Conservation (phyloP, 106 monocot genomes). For the Gastrodia elata region DNA sequence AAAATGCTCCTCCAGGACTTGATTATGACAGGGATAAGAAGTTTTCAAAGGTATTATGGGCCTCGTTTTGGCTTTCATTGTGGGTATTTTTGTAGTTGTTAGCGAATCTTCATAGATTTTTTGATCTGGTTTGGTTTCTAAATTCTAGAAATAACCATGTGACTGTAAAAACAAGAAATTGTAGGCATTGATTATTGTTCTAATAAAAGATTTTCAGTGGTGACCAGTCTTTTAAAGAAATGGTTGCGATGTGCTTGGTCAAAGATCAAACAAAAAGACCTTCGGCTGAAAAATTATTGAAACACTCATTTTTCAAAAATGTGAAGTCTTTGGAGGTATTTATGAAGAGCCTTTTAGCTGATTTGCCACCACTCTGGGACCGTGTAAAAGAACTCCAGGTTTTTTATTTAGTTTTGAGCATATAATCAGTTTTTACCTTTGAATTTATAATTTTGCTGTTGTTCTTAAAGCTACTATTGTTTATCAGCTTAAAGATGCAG, state of each 20-base stretch:
- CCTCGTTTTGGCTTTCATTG: conserved; percentile 23
- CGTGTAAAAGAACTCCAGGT: conserved; percentile 90
- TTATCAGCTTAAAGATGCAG: conserved; percentile 81
- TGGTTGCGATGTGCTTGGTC: conserved; percentile 98
- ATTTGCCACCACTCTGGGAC: conserved; percentile 91
- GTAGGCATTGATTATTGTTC: conserved; percentile 24
- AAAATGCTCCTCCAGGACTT: conserved; percentile 96
- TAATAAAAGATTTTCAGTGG: conserved; percentile 61
- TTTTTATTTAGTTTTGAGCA: conserved; percentile 4
- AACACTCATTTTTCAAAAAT: conserved; percentile 81
- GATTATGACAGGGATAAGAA: conserved; percentile 86
- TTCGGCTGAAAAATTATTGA: conserved; percentile 83
- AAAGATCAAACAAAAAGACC: conserved; percentile 98
- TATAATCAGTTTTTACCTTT: background rate
- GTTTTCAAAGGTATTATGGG: conserved; percentile 89
- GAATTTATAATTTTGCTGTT: background rate
- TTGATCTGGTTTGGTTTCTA: background rate
- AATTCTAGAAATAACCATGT: background rate
- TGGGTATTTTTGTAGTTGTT: background rate
- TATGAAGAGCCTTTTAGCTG: conserved; percentile 59
- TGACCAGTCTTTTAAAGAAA: conserved; percentile 93
- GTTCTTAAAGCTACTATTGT: background rate
- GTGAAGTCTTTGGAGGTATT: conserved; percentile 65
- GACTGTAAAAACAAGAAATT: background rate
- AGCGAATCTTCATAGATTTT: background rate